phyloP scores from a whole-genome alignment of 1,284 basidiomycete species.

The Ustanciosporium gigantosporum region DNA sequence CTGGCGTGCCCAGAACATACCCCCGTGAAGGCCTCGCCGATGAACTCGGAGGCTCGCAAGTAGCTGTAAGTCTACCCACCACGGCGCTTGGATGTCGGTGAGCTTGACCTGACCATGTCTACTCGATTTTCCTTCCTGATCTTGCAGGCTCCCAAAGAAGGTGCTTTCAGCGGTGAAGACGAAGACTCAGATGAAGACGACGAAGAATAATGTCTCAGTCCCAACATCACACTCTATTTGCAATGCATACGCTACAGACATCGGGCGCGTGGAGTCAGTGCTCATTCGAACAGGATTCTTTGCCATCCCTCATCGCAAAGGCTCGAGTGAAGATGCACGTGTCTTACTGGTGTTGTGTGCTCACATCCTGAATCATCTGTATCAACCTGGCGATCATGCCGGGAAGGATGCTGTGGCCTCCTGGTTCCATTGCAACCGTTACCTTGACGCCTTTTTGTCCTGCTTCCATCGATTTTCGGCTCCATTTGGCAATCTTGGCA shows the following conservation, averaged over 20 bases:
- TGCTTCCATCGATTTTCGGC: not conserved
- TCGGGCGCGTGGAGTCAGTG: too few species aligned
- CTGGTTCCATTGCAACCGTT: conserved; percentile 8
- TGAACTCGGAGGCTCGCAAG: conserved; percentile 49
- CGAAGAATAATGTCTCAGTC: conserved; percentile 9
- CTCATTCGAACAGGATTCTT: too few species aligned
- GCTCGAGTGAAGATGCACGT: too few species aligned
- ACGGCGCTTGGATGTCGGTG: not conserved
- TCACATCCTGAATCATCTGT: conserved; percentile 11
- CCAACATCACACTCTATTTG: not conserved
- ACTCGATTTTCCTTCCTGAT: not conserved
- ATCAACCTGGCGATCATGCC: conserved; percentile 13
- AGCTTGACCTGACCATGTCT: not conserved
- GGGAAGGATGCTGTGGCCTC: conserved; percentile 5
- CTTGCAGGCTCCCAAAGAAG: conserved; percentile 38
- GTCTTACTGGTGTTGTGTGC: too few species aligned
- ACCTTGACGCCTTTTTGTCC: not conserved
- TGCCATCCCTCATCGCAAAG: too few species aligned
- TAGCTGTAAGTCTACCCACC: conserved; percentile 22
- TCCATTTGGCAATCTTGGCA: conserved; percentile 1
- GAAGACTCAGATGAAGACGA: conserved; percentile 41
- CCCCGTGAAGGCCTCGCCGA: conserved; percentile 55
- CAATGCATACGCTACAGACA: too few species aligned
- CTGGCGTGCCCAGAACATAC: conserved; percentile 54
- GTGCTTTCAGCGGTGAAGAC: conserved; percentile 23